Evolutionary conservation across 306 rosid genomes (phyloP), one percentile per base, ranked within the genome.

Genomic region (Pterocarpus macrocarpus): DNA sequence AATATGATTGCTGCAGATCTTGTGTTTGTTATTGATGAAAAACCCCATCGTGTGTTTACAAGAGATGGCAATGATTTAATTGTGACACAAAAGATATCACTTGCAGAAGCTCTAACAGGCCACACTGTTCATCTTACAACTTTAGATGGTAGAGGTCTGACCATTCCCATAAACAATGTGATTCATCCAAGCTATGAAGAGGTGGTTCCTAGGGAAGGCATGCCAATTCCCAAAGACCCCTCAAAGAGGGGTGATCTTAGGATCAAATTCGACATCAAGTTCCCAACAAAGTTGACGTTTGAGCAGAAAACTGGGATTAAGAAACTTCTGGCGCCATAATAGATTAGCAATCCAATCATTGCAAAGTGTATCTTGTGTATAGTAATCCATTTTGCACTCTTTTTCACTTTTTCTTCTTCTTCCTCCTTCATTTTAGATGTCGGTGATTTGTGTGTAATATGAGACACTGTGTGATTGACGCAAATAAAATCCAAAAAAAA

Each of bases 181-280:
- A 81, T 67, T 59, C 71, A 81, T 81, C 85, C 76, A 45, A 68
- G 0, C 47, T 81, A 75, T 81, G 85, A 81, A 68, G 81, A 81
- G 38, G 57, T 81, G 2, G 71, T 81, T 8, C 71, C 81, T 5
- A 58, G 62, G 28, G 81, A 81, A 81, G 81, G 85, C 2, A 81
- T 81, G 85, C 85, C 85, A 32, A 58, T 75, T 81, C 71, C 81
- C 28, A 81, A 81, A 81, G 85, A 81, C 1, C 85, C 81, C 68
- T 45, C 76, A 35, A 75, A 68, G 81, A 81, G 10, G 77, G 85
- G 85, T 68, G 67, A 81, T 49, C 85, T 81, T 13, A 75, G 81
- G 71, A 81, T 81, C 71, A 81, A 81, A 45, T 81, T 81, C 61
- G 67, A 81, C 50, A 47, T 81, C 14, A 75, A 81, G 30, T 75